Evolutionary conservation across 371 early-diverging fungal genomes (phyloP).

Genomic region (Lichtheimia hyalospora): DNA sequence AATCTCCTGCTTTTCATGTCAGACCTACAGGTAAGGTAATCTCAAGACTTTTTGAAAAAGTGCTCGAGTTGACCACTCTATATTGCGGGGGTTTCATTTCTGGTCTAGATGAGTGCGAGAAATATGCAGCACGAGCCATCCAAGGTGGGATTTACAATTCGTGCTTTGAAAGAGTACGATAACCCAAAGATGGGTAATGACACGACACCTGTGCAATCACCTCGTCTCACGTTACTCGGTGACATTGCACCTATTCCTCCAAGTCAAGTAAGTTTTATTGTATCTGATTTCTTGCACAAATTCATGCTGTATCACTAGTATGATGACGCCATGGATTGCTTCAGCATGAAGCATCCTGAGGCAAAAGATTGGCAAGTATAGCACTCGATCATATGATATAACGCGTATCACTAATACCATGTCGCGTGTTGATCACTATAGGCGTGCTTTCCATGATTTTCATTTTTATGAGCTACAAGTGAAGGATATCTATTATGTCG

Average conservation of each 20-base stretch:
- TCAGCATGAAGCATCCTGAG: slow-evolving; percentile 43
- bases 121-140: slow-evolving; percentile 30
- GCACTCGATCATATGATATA: too few species aligned
- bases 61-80: too few species aligned
- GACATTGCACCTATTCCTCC: slow-evolving; percentile 15
- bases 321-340: slow-evolving; percentile 31
- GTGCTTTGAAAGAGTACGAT: slow-evolving; percentile 30
- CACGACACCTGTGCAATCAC: slow-evolving; percentile 43
- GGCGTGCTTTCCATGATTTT: slow-evolving; percentile 47
- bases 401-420: too few species aligned
- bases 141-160: slow-evolving; percentile 31
- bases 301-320: slow-evolving; percentile 11
- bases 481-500: slow-evolving; percentile 50
- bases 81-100: background rate
- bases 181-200: slow-evolving; percentile 24
- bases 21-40: slow-evolving; percentile 40
- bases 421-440: too few species aligned
- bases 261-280: background rate
- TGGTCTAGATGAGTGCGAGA: slow-evolving; percentile 39
- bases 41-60: too few species aligned
- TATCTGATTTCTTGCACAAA: background rate
- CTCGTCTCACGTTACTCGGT: slow-evolving; percentile 53
- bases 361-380: slow-evolving; percentile 33
- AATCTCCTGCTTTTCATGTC: slow-evolving; percentile 47
- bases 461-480: slow-evolving; percentile 52